These are phyloP conservation scores for Cocos nucifera DNA, from an alignment of 176 grass and related monocot genomes.

Conservation along the genomic window DNA sequence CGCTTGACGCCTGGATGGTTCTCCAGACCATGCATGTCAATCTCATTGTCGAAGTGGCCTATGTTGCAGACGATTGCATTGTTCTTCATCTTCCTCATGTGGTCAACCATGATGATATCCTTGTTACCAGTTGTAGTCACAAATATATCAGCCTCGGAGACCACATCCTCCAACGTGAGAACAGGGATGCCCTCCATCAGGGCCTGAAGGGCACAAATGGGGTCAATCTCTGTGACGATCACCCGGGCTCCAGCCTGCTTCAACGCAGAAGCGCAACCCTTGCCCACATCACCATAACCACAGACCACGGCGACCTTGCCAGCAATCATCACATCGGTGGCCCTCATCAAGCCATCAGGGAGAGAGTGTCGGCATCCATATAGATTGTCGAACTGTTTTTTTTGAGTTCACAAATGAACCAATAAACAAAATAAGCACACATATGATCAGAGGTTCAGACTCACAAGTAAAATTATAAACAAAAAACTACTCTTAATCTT, in stretches of 20 bases:
- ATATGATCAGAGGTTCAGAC: no score
- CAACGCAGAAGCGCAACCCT: constrained; percentile 83
- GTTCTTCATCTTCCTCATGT: constrained; percentile 99
- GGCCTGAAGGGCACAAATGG: constrained; percentile 95
- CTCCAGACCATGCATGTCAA: constrained; percentile 79
- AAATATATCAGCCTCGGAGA: constrained; percentile 74
- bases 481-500: no score
- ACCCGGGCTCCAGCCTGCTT: constrained; percentile 96
- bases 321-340: constrained; percentile 95
- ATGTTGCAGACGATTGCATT: constrained; percentile 99
- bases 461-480: no score
- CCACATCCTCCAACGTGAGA: constrained; percentile 76
- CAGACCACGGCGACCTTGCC: constrained; percentile 95
- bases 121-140: constrained; percentile 98
- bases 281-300: constrained; percentile 93
- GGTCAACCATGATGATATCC: constrained; percentile 96
- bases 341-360: constrained; percentile 94
- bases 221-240: constrained; percentile 93
- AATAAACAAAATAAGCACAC: no score
- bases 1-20: constrained; percentile 81
- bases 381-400: constrained; percentile 76
- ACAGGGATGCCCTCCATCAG: constrained; percentile 88
- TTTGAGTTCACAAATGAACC: no score
- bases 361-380: constrained; percentile 97
- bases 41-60: constrained; percentile 98